These are phyloP conservation scores for Fraxinus anomala DNA, from an alignment of 257 asterid genomes.

Conservation along the genomic window DNA sequence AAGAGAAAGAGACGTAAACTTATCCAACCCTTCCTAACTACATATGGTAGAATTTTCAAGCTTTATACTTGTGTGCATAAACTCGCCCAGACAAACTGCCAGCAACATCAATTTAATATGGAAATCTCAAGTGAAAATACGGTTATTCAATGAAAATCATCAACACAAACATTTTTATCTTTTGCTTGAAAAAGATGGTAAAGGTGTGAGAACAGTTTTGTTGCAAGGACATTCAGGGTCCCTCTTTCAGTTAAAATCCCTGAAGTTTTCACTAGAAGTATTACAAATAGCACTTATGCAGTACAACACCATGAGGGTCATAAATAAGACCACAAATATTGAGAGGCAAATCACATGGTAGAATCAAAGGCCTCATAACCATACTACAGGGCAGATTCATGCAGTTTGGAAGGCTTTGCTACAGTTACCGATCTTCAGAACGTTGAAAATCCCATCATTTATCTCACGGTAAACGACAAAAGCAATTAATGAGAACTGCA, in stretches of 20 bases:
- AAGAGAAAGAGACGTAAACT: background rate
- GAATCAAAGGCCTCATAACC: background rate
- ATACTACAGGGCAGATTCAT: background rate
- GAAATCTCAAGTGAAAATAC: background rate
- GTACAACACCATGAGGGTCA: background rate
- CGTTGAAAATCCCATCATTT: background rate
- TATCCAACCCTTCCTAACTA: background rate
- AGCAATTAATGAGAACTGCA: background rate
- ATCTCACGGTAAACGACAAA: background rate
- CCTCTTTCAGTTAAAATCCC: background rate
- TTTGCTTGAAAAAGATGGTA: background rate
- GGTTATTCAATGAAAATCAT: background rate
- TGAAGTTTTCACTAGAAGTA: background rate
- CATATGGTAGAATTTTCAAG: background rate
- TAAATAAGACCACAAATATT: background rate
- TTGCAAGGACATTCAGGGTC: background rate
- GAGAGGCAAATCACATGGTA: background rate
- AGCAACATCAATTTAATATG: background rate
- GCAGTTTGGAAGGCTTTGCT: slow-evolving; percentile 7
- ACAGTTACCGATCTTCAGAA: background rate
- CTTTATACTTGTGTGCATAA: background rate
- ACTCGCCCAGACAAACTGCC: background rate
- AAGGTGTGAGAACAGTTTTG: background rate
- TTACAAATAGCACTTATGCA: background rate
- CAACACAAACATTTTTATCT: background rate